phyloP scores from a whole-genome alignment of 805 yeast species.

The Saturnispora galanensis region DNA sequence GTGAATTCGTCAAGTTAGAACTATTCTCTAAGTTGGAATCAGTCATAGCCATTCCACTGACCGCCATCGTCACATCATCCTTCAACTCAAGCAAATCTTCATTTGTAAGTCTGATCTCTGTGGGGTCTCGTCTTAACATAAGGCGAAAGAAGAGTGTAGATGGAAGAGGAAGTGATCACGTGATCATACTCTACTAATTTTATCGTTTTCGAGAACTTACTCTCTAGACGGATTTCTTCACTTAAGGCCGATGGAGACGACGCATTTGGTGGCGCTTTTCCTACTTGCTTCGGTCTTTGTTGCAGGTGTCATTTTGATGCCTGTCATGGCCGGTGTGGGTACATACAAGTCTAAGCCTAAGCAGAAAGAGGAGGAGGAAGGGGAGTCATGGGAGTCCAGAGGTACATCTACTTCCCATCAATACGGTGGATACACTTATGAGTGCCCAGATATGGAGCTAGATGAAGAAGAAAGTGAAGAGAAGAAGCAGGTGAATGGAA shows the following conservation, averaged over 20 bases:
- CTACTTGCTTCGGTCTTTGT: conserved; percentile 16
- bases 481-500: background rate
- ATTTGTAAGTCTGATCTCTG: conserved; percentile 54
- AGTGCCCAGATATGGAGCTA: conserved; percentile 25
- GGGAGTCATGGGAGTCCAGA: conserved; percentile 1
- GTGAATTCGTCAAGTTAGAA: background rate
- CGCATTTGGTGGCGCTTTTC: conserved; percentile 12
- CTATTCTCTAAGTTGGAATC: too few relatives aligned
- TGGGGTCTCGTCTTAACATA: conserved; percentile 68
- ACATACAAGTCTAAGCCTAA: conserved; percentile 22
- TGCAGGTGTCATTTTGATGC: conserved; percentile 18
- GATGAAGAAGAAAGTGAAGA: conserved; percentile 2
- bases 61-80: background rate
- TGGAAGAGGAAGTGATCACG: too few relatives aligned
- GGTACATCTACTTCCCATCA: conserved; percentile 1
- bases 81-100: conserved; percentile 44
- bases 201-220: background rate
- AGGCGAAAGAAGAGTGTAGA: background rate
- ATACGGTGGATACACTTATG: conserved; percentile 15
- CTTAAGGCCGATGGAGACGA: conserved; percentile 1
- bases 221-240: background rate
- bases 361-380: conserved; percentile 13
- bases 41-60: background rate
- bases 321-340: conserved; percentile 22
- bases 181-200: background rate